Conservation (phyloP, 2,329 filamentous ascomycete genomes). For the Blastomyces parvus region DNA sequence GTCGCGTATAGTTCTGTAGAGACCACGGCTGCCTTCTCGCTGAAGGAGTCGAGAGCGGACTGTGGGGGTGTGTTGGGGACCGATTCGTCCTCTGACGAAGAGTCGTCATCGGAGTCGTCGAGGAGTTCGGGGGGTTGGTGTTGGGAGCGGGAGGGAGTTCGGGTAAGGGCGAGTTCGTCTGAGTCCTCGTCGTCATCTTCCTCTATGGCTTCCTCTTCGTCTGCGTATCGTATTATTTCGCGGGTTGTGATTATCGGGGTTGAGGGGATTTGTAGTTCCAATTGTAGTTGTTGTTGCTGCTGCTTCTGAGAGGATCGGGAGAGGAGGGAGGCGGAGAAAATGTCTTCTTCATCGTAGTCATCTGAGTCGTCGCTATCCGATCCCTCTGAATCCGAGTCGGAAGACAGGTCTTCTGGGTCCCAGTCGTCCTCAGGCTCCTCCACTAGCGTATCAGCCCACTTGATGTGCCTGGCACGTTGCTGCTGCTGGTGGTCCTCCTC, state of each 20-base stretch:
- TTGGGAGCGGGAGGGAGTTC: conserved; percentile 52
- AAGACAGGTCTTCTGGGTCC: conserved; percentile 53
- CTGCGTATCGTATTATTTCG: conserved; percentile 24
- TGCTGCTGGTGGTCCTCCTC: conserved; percentile 31
- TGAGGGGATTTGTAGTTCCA: not conserved
- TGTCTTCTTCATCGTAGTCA: conserved; percentile 12
- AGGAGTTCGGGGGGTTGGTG: conserved; percentile 60
- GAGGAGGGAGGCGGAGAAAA: conserved; percentile 13
- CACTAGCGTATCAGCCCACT: conserved; percentile 73
- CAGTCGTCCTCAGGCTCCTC: conserved; percentile 66
- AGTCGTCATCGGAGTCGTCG: conserved; percentile 51
- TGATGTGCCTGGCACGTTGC: conserved; percentile 61
- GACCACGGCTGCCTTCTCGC: conserved; percentile 26
- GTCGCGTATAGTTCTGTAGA: conserved; percentile 32
- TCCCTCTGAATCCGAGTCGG: conserved; percentile 33
- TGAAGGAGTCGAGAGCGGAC: conserved; percentile 49
- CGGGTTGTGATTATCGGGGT: conserved; percentile 19
- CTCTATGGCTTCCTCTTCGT: conserved; percentile 37
- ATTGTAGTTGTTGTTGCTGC: not conserved
- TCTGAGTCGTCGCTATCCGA: conserved; percentile 41
- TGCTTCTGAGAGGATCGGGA: conserved; percentile 23
- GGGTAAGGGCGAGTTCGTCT: conserved; percentile 55
- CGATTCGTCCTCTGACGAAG: conserved; percentile 61
- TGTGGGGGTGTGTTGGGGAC: conserved; percentile 61
- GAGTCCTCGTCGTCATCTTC: conserved; percentile 53